phyloP scores from a whole-genome alignment of 805 yeast species.

The Myxozyma sirexii region DNA sequence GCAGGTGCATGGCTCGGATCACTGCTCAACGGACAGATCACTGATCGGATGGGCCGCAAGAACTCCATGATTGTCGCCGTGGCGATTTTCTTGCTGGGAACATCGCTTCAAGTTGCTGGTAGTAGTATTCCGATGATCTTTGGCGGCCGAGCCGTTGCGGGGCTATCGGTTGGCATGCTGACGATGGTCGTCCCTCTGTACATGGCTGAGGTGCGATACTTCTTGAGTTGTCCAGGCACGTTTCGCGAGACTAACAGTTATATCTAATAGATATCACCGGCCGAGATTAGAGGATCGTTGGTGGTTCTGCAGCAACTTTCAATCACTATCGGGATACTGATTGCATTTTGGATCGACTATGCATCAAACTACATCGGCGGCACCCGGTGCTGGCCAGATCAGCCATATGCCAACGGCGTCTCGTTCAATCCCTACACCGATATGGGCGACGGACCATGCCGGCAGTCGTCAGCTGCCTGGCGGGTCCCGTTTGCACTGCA shows the following conservation, averaged over 20 bases:
- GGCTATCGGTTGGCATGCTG: slow-evolving; percentile 56
- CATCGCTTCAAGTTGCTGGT: slow-evolving; percentile 39
- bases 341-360: slow-evolving; percentile 44
- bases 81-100: slow-evolving; percentile 28
- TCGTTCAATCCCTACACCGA: slow-evolving; percentile 25
- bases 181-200: slow-evolving; percentile 48
- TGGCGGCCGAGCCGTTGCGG: slow-evolving; percentile 52
- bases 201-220: slow-evolving; percentile 34
- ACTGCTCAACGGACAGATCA: slow-evolving; percentile 21
- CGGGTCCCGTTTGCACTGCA: slow-evolving; percentile 65
- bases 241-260: neutral
- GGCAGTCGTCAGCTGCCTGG: slow-evolving; percentile 51
- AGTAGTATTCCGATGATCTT: slow-evolving; percentile 41
- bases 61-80: slow-evolving; percentile 28
- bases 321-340: slow-evolving; percentile 41
- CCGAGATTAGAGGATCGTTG: slow-evolving; percentile 37
- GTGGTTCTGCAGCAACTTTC: slow-evolving; percentile 37
- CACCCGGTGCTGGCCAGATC: slow-evolving; percentile 38
- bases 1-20: slow-evolving; percentile 34
- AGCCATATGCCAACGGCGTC: slow-evolving; percentile 18
- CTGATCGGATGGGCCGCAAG: slow-evolving; percentile 30
- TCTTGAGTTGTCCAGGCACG: too few species aligned
- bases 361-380: slow-evolving; percentile 48
- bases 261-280: slow-evolving; percentile 29
- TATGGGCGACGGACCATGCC: slow-evolving; percentile 15